Evolutionary conservation across 306 rosid species (phyloP), one percentile per base, ranked within the genome.

Genomic region (Arachis hypogaea): DNA sequence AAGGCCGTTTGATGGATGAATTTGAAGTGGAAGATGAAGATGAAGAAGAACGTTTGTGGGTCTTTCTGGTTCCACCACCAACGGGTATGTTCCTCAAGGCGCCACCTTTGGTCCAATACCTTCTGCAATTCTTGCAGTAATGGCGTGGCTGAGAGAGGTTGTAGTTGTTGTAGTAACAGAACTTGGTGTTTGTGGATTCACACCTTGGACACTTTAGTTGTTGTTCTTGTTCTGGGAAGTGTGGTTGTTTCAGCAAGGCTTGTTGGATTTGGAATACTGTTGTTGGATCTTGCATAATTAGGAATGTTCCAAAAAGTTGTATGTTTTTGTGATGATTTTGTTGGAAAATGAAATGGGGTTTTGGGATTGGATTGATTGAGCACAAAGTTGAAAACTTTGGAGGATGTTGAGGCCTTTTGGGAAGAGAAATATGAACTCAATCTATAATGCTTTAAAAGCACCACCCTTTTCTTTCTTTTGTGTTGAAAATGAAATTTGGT

Each of bases 41-140:
- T 33, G 54, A 84, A 0, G 89, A 59, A 43, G 8, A 5, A 33
- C 85, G 75, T 78, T 88, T 90, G n/a, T 89, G 57, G 80, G 62
- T 75, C 78, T 93, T 93, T 36, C 97, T 72, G 81, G 83, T 86
- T 54, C 96, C 98, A 16, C 98, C 98, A 1, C 98, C 97, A 30
- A 93, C 78, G 0, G 98, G 96, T 40, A 93, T 91, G 87, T 91
- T 93, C 7, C 98, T 78, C 9, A 93, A 85, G 11, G 98, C 71
- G 6, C 97, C 97, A 63, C 98, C 97, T 77, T 91, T 93, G 56
- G 97, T 93, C 98, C 97, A 93, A 79, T 93, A 93, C 66, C 97
- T 72, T 72, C 87, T 75, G 78, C 98, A 93, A 56, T 87, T 93
- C 85, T 93, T 93, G 86, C 97, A 93, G 9, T 87, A 89, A 74